A percentile compares a stretch with the other conserved stretches of the same genome.
Conservation (phyloP, 2,329 filamentous ascomycete species). For the Fusarium sp. region DNA sequence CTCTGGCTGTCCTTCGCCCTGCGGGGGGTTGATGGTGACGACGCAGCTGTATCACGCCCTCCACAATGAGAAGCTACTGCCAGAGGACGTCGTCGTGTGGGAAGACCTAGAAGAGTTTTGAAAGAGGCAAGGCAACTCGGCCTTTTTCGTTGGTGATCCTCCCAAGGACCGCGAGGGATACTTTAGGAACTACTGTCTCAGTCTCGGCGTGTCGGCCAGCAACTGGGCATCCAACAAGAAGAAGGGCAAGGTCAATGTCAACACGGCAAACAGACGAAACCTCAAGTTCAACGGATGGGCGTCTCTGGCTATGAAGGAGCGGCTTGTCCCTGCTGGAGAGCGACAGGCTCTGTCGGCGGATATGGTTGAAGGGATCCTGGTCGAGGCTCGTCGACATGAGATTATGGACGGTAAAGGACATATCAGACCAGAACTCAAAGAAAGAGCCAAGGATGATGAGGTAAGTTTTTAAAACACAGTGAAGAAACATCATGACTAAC, state of each 20-base stretch:
- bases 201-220: conserved; percentile 29
- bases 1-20: conserved; percentile 34
- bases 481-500: not conserved
- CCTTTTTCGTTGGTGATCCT: conserved; percentile 39
- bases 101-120: conserved; percentile 29
- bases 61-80: conserved; percentile 28
- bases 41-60: conserved; percentile 43
- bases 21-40: conserved; percentile 28
- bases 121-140: conserved; percentile 28
- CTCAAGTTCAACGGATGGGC: conserved; percentile 31
- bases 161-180: conserved; percentile 35
- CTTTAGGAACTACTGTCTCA: conserved; percentile 40
- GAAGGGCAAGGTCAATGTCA: conserved; percentile 1
- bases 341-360: conserved; percentile 14
- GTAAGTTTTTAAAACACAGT: not conserved
- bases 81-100: conserved; percentile 1
- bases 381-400: not conserved
- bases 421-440: conserved; percentile 2
- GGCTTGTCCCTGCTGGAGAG: not conserved
- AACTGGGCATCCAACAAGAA: conserved; percentile 35
- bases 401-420: conserved; percentile 15
- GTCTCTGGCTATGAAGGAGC: not conserved
- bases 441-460: not conserved
- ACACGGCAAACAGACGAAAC: conserved; percentile 23
- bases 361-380: conserved; percentile 9